Percentiles rank a stretch among this genome's conserved stretches.
Evolutionary conservation across 2,329 filamentous ascomycete species (phyloP).

Genomic region (Neocucurbitaria cava): DNA sequence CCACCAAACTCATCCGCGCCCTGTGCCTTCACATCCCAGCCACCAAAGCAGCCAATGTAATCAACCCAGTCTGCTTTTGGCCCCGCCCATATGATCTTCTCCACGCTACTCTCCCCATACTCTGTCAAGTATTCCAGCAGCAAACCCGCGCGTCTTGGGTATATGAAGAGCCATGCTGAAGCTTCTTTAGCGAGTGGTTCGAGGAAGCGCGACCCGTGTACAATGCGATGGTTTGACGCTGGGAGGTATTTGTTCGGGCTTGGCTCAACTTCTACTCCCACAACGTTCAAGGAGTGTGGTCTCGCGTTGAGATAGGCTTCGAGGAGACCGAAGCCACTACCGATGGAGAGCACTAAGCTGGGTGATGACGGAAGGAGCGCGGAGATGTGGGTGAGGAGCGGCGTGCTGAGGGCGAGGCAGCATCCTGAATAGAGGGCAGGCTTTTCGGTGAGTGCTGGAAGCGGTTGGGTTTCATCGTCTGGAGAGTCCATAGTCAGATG

Average conservation of each 20-base stretch:
- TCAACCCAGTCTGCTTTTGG: conserved; percentile 53
- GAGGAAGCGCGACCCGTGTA: conserved; percentile 55
- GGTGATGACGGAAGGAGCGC: conserved; percentile 33
- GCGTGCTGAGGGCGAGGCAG: conserved; percentile 45
- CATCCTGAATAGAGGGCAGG: conserved; percentile 40
- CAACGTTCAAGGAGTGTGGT: conserved; percentile 38
- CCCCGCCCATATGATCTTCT: conserved; percentile 53
- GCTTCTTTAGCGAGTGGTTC: conserved; percentile 52
- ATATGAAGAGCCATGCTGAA: conserved; percentile 60
- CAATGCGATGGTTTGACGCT: conserved; percentile 50
- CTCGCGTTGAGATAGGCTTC: conserved; percentile 51
- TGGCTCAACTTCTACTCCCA: conserved; percentile 58
- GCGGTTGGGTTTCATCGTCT: not conserved
- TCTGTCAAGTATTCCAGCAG: conserved; percentile 53
- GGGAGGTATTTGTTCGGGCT: conserved; percentile 56
- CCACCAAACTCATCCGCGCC: conserved; percentile 38
- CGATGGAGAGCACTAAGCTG: conserved; percentile 52
- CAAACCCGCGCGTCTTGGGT: conserved; percentile 58
- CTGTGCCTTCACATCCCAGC: conserved; percentile 26
- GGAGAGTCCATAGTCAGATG: not conserved
- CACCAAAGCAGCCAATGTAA: conserved; percentile 35
- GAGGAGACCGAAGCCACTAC: conserved; percentile 60
- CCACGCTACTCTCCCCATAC: conserved; percentile 37
- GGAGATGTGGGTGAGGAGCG: conserved; percentile 34
- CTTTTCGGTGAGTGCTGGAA: conserved; percentile 24